Evolutionary conservation across 371 early-diverging fungal genomes (phyloP).

Genomic region (Circinella minor): DNA sequence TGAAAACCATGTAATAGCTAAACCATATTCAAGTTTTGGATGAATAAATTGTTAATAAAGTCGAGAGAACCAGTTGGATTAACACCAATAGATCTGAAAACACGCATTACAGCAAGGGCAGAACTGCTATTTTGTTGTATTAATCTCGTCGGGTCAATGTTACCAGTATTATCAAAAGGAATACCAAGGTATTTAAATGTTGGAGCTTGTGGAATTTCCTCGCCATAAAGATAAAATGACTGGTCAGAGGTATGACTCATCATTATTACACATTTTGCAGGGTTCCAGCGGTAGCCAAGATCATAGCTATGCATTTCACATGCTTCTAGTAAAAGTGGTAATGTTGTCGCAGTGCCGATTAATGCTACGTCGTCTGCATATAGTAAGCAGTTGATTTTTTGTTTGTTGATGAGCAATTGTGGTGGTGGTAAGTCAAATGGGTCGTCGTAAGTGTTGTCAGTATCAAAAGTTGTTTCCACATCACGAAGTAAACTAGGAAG

Average conservation of each 20-base stretch:
- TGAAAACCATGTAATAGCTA: background rate
- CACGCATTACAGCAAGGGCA: constrained; percentile 8
- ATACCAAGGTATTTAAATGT: constrained; percentile 16
- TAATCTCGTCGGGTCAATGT: background rate
- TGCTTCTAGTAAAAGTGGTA: constrained; percentile 9
- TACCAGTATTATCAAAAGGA: constrained; percentile 1
- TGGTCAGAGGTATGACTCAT: background rate
- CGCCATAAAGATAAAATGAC: constrained; percentile 5
- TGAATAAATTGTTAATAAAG: background rate
- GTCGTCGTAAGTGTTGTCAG: background rate
- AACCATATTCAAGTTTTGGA: constrained; percentile 9
- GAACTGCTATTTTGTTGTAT: background rate
- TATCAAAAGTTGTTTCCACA: too few species aligned
- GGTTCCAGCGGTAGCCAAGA: constrained; percentile 27
- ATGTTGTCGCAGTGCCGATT: constrained; percentile 4
- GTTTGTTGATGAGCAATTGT: background rate
- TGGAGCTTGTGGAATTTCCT: background rate
- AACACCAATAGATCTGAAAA: constrained; percentile 13
- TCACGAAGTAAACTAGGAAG: background rate
- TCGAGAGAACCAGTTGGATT: constrained; percentile 9
- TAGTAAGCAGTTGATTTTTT: constrained; percentile 8
- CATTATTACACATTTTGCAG: constrained; percentile 23
- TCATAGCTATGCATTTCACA: constrained; percentile 14
- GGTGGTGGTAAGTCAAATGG: background rate
- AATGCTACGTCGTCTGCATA: constrained; percentile 31